Evolutionary conservation across 345 rosid species (phyloP), one percentile per base, ranked within the genome.

Genomic region (Toxicodendron radicans): DNA sequence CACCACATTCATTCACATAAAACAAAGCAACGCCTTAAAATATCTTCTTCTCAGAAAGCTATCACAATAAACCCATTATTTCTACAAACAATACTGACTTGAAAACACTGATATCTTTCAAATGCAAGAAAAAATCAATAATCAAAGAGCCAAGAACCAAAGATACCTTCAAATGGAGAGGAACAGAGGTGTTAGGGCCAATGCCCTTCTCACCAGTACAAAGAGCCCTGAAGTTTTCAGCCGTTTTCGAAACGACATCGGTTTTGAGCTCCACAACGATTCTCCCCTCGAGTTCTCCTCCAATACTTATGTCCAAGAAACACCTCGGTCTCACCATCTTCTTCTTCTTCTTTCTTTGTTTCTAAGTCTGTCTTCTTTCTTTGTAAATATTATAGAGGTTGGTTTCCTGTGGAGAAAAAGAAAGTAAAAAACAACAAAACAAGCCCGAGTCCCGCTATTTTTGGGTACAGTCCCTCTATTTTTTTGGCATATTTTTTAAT

Each of bases 201-300:
- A n/a, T n/a, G 84, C 97, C 99, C 83, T 87, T 95, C 80, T 93
- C 95, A 0, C 99, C 97, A 33, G 95, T 91, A 75, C 99, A 95
- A 54, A 95, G 94, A 58, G 96, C 90, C 71, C 99, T 83, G 82
- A 95, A 95, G 84, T 95, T 95, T 79, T 89, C 91, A 3, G 97
- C 97, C 30, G 98, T 77, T 88, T 77, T 88, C 38, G 97, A 98
- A 30, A 90, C 95, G 57, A 93, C 87, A 78, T 95, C 98, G 74
- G 79, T 79, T 87, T 67, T 88, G 58, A 95, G 97, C 87, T 93
- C 97, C 63, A 88, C 87, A 33, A 93, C 85, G 18, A 93, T 87
- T 83, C 99, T 88, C 18, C 99, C 99, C 79, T 93, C 98, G 10
- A 93, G 85, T 81, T 95, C 98, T 6, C 90, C 97, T 10, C 97